Evolutionary conservation across 495 filamentous ascomycete genomes (phyloP), one percentile per base, ranked within the genome.

Genomic region (Hypoxylon rickii): DNA sequence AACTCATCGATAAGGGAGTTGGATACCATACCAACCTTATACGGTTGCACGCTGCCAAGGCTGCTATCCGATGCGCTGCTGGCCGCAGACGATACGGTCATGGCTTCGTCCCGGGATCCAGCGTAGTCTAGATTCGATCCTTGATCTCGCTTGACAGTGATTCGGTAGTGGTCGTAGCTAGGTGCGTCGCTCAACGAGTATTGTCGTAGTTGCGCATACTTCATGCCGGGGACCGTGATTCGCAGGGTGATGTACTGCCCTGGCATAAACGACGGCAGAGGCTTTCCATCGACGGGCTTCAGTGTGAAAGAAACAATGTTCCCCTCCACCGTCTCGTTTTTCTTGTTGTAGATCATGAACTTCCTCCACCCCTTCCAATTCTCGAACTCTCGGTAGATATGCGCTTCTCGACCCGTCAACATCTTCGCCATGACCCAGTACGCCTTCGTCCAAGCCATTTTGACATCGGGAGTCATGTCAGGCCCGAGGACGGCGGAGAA

Each of bases 171-270:
- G 20, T 79, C 74, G 4, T 73, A 58, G 2, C 65, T 60, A 0
- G 84, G 84, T 36, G 78, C 77, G 61, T 87, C 83, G 70, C 81
- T 85, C 44, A 91, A 77, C 32, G 82, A 86, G 71, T 89, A 91
- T 74, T 90, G 86, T 43, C 88, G 72, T 46, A 82, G 79, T 70
- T 91, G 88, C 16, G 71, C 63, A 64, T 83, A 76, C 31, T 79
- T 73, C 26, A 89, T 74, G 26, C 79, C 71, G 0, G 82, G 82
- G 0, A 89, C 83, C 37, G 68, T 65, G 8, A 83, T 56, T 59
- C 80, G 78, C 50, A 90, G 58, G 26, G 80, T 83, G 65, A 90
- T 75, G 65, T 89, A 91, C 68, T 90, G 88, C 45, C 88, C 88
- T 0, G 87, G 86, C 39, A 76, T 70, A 73, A 79, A 90, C 0